Conservation (phyloP, 805 yeast genomes). For the Yarrowia sp. region DNA sequence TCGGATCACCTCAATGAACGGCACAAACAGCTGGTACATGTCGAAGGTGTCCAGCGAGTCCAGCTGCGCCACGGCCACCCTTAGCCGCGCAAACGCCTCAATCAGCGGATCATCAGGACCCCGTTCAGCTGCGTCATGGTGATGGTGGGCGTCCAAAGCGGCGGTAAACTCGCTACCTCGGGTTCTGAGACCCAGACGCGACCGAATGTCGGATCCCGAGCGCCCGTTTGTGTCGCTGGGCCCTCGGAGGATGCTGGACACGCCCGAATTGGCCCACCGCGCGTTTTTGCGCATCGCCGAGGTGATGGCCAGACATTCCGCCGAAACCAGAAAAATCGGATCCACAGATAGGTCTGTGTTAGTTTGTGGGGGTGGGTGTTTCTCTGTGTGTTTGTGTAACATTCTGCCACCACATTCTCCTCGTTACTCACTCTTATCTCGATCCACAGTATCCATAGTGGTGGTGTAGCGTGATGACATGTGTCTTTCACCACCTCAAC, state of each 20-base stretch:
- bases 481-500: conserved; percentile 2
- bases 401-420: neutral
- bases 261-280: conserved; percentile 76
- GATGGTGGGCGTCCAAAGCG: conserved; percentile 43
- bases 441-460: conserved; percentile 12
- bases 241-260: conserved; percentile 71
- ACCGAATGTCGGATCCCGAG: conserved; percentile 44
- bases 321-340: conserved; percentile 80
- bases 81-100: conserved; percentile 78
- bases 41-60: conserved; percentile 64
- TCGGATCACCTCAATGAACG: conserved; percentile 82
- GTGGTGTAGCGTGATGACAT: conserved; percentile 12
- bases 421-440: conserved; percentile 22
- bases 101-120: conserved; percentile 64
- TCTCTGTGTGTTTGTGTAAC: no score
- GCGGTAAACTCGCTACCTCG: conserved; percentile 50
- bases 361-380: neutral
- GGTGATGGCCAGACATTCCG: conserved; percentile 85
- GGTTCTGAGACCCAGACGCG: conserved; percentile 57
- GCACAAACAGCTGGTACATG: conserved; percentile 77
- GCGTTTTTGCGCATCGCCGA: conserved; percentile 90
- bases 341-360: conserved; percentile 58
- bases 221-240: conserved; percentile 23
- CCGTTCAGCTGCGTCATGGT: conserved; percentile 15
- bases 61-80: conserved; percentile 70